phyloP scores from a whole-genome alignment of 768 basidiomycete species.

The Leccinum boreale region DNA sequence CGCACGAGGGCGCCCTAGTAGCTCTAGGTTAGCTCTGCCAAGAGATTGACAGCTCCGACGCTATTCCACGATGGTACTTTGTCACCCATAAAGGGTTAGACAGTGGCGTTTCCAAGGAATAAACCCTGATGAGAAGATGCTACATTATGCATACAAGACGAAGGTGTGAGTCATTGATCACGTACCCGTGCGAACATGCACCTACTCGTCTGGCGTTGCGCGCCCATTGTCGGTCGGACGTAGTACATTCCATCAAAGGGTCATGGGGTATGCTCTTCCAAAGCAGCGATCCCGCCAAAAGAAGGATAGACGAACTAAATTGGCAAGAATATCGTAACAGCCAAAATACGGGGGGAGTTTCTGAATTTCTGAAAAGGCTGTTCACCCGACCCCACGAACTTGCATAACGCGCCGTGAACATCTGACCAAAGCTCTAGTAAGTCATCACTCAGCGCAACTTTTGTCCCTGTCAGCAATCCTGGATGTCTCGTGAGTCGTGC shows the following conservation, averaged over 20 bases:
- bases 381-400: not conserved
- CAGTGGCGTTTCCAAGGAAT: not conserved
- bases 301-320: not conserved
- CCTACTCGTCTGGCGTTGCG: not conserved
- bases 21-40: not conserved
- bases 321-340: not conserved
- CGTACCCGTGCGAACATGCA: not conserved
- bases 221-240: not conserved
- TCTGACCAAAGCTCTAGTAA: not conserved
- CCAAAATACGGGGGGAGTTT: not conserved
- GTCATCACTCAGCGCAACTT: slow-evolving; percentile 1
- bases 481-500: not conserved
- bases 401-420: not conserved
- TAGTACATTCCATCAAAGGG: not conserved
- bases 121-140: not conserved
- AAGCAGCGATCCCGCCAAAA: not conserved
- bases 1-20: not conserved
- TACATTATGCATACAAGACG: too few relatives aligned
- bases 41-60: not conserved
- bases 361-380: too few relatives aligned
- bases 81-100: not conserved
- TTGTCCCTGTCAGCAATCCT: not conserved
- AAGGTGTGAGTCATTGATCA: not conserved
- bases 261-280: not conserved
- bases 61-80: not conserved